Percentiles rank a stretch among this genome's conserved stretches.
These are phyloP conservation scores for Aspergillus phoenicis DNA, from an alignment of 2,329 filamentous ascomycete species.

Conservation along the genomic window DNA sequence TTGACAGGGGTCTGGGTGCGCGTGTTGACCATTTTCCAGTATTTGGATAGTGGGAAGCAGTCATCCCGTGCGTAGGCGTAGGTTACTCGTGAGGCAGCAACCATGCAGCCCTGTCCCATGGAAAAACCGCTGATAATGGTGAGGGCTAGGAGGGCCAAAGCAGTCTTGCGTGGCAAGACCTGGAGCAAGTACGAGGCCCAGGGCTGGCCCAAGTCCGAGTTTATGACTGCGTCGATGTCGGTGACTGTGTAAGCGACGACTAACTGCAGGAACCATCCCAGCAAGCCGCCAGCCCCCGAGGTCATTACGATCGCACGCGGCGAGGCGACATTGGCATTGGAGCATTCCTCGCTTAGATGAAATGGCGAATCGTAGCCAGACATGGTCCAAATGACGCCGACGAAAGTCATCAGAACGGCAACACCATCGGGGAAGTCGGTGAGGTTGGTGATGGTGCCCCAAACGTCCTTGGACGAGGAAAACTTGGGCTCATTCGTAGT, in stretches of 20 bases:
- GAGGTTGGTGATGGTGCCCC: slow-evolving; percentile 66
- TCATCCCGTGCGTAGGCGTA: slow-evolving; percentile 74
- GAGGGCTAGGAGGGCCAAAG: slow-evolving; percentile 64
- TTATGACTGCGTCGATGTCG: slow-evolving; percentile 61
- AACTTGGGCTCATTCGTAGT: slow-evolving; percentile 63
- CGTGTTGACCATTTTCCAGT: slow-evolving; percentile 63
- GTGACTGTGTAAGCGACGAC: slow-evolving; percentile 73
- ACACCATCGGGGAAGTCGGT: slow-evolving; percentile 70
- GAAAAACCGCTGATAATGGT: slow-evolving; percentile 71
- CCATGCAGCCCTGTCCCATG: slow-evolving; percentile 75
- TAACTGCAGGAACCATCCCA: slow-evolving; percentile 74
- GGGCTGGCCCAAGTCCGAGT: slow-evolving; percentile 67
- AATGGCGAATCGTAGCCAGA: slow-evolving; percentile 69
- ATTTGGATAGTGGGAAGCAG: slow-evolving; percentile 64
- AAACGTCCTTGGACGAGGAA: slow-evolving; percentile 60
- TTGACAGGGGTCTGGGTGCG: slow-evolving; percentile 68
- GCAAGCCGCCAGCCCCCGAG: slow-evolving; percentile 64
- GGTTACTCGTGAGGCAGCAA: slow-evolving; percentile 66
- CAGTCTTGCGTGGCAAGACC: slow-evolving; percentile 61
- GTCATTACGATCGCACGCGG: slow-evolving; percentile 74
- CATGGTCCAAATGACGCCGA: slow-evolving; percentile 71
- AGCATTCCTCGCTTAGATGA: slow-evolving; percentile 74
- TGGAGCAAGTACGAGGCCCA: slow-evolving; percentile 72
- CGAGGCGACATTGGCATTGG: slow-evolving; percentile 69
- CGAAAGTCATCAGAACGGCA: slow-evolving; percentile 70